phyloP scores from a whole-genome alignment of 2,329 filamentous ascomycete genomes.

The Ilyonectria mors-panacis region DNA sequence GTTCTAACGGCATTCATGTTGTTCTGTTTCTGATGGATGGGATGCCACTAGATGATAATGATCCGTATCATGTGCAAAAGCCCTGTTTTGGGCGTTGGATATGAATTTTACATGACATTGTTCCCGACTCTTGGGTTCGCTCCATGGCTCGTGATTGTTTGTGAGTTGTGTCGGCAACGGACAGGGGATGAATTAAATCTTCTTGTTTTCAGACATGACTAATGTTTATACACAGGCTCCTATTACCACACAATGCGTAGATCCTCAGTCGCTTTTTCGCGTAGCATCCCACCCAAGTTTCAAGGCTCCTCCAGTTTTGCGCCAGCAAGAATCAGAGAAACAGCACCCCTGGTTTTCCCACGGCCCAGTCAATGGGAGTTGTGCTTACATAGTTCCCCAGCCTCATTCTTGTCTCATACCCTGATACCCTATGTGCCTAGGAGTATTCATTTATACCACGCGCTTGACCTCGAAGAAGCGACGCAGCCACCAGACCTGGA shows the following conservation, averaged over 20 bases:
- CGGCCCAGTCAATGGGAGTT: constrained; percentile 17
- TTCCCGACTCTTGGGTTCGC: neutral
- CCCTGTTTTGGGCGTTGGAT: constrained; percentile 16
- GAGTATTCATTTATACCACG: constrained; percentile 64
- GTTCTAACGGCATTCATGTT: constrained; percentile 38
- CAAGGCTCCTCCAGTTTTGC: constrained; percentile 40
- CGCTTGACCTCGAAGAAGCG: constrained; percentile 94
- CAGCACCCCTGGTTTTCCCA: constrained; percentile 23
- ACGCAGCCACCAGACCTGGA: constrained; percentile 99
- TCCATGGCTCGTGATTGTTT: neutral
- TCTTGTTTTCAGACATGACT: constrained; percentile 30
- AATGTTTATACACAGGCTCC: constrained; percentile 41
- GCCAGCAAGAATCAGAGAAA: constrained; percentile 42
- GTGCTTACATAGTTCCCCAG: constrained; percentile 12
- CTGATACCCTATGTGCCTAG: neutral
- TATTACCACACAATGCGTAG: constrained; percentile 42
- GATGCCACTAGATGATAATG: constrained; percentile 44
- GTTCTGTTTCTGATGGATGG: constrained; percentile 33
- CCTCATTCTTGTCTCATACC: constrained; percentile 14
- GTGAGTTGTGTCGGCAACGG: neutral
- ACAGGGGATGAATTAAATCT: constrained; percentile 5
- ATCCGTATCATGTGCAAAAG: constrained; percentile 31
- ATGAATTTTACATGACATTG: neutral
- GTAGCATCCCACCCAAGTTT: constrained; percentile 38
- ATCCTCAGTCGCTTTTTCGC: constrained; percentile 33